These are phyloP conservation scores for Pythium coloratum DNA, from an alignment of 352 stramenopile genomes.

Conservation along the genomic window DNA sequence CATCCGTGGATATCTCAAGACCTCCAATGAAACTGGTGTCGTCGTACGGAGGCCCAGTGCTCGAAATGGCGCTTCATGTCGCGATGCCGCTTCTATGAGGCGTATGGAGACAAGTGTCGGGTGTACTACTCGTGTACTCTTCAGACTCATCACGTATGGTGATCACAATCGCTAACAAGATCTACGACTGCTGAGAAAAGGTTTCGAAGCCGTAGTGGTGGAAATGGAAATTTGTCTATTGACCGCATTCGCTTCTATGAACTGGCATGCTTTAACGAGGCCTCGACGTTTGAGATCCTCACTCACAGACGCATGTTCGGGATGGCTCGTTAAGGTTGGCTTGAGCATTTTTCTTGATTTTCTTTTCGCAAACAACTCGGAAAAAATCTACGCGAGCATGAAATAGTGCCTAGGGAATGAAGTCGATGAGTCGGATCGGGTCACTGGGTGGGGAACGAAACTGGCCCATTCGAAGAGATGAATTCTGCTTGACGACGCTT, in stretches of 20 bases:
- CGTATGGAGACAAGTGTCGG: no score
- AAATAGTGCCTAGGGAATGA: slow-evolving; percentile 17
- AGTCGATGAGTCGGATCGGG: slow-evolving; percentile 18
- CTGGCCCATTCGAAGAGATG: slow-evolving; percentile 2
- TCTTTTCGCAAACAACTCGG: slow-evolving; percentile 20
- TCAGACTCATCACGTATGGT: no score
- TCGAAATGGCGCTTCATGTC: no score
- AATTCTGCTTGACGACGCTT: slow-evolving; percentile 1
- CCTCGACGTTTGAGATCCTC: neutral
- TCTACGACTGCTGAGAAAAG: no score
- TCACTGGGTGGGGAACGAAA: slow-evolving; percentile 22
- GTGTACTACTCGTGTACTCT: no score
- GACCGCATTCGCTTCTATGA: neutral
- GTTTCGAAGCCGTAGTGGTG: neutral
- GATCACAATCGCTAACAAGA: no score
- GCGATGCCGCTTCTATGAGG: no score
- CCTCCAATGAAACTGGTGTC: no score
- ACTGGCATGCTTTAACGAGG: neutral
- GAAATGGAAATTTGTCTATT: neutral
- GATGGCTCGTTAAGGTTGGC: neutral
- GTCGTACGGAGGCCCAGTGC: no score
- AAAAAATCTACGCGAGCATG: slow-evolving; percentile 24
- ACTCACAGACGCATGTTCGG: neutral
- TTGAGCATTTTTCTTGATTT: slow-evolving; percentile 12
- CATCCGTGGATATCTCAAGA: neutral